Evolutionary conservation across 805 yeast species (phyloP).

Genomic region (Scheffersomyces coipomensis): DNA sequence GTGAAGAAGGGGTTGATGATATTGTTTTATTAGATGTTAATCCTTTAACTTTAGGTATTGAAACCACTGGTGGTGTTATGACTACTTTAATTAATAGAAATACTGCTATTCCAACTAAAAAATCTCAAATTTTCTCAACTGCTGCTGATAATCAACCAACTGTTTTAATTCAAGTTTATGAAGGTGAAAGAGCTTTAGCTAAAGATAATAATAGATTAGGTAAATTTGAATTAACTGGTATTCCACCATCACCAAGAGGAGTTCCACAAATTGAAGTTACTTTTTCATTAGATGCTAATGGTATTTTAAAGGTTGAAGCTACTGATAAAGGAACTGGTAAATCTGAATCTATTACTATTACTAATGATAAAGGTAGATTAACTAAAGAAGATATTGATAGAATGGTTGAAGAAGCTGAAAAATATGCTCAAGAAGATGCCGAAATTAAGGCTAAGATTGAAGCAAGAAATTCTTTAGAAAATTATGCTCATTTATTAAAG

Average conservation of each 20-base stretch:
- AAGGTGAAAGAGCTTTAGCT: conserved; percentile 99
- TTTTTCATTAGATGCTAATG: conserved; percentile 98
- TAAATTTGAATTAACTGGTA: conserved; percentile 96
- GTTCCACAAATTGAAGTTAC: conserved; percentile 99
- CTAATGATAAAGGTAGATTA: conserved; percentile 98
- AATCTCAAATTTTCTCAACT: conserved; percentile 98
- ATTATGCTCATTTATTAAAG: conserved; percentile 43
- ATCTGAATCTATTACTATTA: conserved; percentile 96
- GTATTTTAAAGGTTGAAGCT: conserved; percentile 99
- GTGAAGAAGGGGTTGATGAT: conserved; percentile 95
- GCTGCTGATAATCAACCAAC: conserved; percentile 98
- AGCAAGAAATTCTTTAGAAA: conserved; percentile 44
- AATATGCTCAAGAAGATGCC: conserved; percentile 54
- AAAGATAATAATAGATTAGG: conserved; percentile 96
- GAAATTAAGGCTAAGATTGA: conserved; percentile 43
- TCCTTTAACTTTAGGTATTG: conserved; percentile 98
- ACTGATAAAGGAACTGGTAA: conserved; percentile 98
- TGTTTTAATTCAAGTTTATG: conserved; percentile 98
- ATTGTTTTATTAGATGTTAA: conserved; percentile 94
- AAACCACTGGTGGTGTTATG: conserved; percentile 99
- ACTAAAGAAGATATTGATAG: conserved; percentile 95
- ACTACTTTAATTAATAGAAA: conserved; percentile 99
- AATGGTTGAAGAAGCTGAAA: conserved; percentile 98
- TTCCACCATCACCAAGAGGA: conserved; percentile 98
- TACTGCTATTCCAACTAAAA: conserved; percentile 98